Evolutionary conservation across 345 rosid genomes (phyloP).

Genomic region (Euphorbia lathyris): DNA sequence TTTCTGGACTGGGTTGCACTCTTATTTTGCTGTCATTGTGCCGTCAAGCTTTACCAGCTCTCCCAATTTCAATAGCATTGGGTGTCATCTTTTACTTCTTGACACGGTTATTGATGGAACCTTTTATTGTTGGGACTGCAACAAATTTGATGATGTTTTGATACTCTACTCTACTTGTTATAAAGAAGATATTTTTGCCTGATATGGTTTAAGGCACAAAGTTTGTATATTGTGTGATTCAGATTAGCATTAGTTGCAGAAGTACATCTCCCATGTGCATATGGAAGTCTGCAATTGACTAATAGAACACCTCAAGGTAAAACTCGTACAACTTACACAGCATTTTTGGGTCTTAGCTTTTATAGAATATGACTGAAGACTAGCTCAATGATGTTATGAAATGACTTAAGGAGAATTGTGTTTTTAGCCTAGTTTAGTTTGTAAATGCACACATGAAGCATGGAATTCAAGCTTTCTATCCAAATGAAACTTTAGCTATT

Average conservation of each 20-base stretch:
- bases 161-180: conserved; percentile 3
- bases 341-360: background rate
- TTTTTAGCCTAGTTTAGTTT: background rate
- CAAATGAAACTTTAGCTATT: background rate
- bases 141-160: conserved; percentile 84
- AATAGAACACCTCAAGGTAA: conserved; percentile 3
- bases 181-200: background rate
- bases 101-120: conserved; percentile 90
- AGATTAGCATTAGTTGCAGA: background rate
- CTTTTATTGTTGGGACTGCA: conserved; percentile 74
- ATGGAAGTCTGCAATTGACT: background rate
- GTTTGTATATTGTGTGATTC: background rate
- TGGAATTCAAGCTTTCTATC: background rate
- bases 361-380: background rate
- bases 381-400: background rate
- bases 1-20: conserved; percentile 97
- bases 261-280: background rate
- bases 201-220: background rate
- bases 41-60: conserved; percentile 87
- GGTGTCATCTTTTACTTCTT: conserved; percentile 90
- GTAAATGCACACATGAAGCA: background rate
- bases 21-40: conserved; percentile 82
- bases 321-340: background rate
- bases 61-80: conserved; percentile 81
- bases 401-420: background rate